Percentiles rank a stretch among this genome's conserved stretches.
Conservation (phyloP, 2,329 filamentous ascomycete species). For the Fusarium nurragi region DNA sequence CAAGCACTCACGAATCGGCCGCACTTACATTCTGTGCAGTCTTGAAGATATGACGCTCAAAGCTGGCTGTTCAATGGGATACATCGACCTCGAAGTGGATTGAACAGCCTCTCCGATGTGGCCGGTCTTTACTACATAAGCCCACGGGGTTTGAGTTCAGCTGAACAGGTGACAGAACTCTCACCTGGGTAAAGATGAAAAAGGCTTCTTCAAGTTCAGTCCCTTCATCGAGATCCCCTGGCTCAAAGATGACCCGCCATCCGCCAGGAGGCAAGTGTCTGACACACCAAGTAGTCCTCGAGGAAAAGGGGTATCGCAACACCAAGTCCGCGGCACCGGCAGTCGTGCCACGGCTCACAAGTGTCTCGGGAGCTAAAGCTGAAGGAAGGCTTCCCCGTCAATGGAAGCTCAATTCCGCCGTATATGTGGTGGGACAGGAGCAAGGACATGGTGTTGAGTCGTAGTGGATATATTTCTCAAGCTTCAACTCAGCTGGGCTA, state of each 20-base stretch:
- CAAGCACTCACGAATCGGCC: slow-evolving; percentile 14
- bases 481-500: slow-evolving; percentile 19
- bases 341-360: slow-evolving; percentile 23
- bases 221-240: not conserved
- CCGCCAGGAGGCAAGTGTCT: slow-evolving; percentile 12
- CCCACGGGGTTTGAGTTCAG: slow-evolving; percentile 23
- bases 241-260: not conserved
- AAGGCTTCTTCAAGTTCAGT: not conserved
- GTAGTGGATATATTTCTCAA: slow-evolving; percentile 12
- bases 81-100: slow-evolving; percentile 12
- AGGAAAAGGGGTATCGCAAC: slow-evolving; percentile 14
- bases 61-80: slow-evolving; percentile 9
- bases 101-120: not conserved
- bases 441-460: slow-evolving; percentile 21
- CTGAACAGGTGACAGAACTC: not conserved
- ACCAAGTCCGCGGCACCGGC: slow-evolving; percentile 32
- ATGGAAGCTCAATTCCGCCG: slow-evolving; percentile 17
- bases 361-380: slow-evolving; percentile 22
- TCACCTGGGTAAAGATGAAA: not conserved
- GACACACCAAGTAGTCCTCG: slow-evolving; percentile 21
- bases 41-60: slow-evolving; percentile 14
- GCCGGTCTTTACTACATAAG: slow-evolving; percentile 10
- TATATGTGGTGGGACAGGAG: slow-evolving; percentile 10
- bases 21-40: slow-evolving; percentile 3
- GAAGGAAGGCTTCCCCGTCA: slow-evolving; percentile 27